These are phyloP conservation scores for Solanum chilense DNA, from an alignment of 257 asterid genomes.

Conservation along the genomic window DNA sequence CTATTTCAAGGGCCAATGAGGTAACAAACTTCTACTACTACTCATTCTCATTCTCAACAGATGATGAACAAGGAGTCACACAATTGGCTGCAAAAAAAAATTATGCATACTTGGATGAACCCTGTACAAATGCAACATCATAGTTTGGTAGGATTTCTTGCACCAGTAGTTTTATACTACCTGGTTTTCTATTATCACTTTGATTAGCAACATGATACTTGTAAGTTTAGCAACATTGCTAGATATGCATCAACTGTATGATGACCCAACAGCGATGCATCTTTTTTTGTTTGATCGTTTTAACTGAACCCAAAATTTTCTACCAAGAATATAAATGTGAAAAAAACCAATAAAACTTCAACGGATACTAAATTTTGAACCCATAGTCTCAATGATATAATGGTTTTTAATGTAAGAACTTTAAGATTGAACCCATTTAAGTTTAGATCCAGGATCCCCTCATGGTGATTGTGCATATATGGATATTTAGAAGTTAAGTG, in stretches of 20 bases:
- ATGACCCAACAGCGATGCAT: not conserved
- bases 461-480: not conserved
- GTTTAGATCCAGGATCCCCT: not conserved
- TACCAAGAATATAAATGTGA: not conserved
- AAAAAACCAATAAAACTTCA: not conserved
- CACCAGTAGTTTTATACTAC: not conserved
- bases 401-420: not conserved
- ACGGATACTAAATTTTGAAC: not conserved
- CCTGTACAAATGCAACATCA: not conserved
- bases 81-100: not conserved
- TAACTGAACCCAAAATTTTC: not conserved
- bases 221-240: not conserved
- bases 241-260: not conserved
- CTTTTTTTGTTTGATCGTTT: not conserved
- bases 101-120: not conserved
- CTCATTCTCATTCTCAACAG: not conserved
- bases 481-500: not conserved
- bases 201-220: not conserved
- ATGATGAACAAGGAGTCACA: not conserved
- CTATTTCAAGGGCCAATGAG: conserved; percentile 68
- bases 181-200: not conserved
- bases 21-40: conserved; percentile 19
- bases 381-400: not conserved
- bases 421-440: not conserved
- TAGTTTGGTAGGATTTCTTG: not conserved